Base-by-base conservation (phyloP, 345 rosid species). In the Cochlearia excelsa region DNA sequence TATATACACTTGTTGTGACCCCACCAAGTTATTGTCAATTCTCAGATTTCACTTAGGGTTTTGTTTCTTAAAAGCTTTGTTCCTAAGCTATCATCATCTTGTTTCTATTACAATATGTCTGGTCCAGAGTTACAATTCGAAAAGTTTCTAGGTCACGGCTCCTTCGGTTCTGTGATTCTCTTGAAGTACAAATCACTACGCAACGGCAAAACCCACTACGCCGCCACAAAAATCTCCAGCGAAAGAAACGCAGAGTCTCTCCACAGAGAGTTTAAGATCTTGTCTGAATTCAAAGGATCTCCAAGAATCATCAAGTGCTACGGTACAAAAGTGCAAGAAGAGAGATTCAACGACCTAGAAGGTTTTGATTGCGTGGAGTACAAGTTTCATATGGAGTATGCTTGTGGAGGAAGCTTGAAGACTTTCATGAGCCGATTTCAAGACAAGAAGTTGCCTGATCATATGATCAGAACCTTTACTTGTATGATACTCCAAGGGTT, bases 311-410 rank as follows among this genome's bases (percentile, higher is more conserved):
- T 81, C 34, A 31, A 51, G n/a, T 78, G 74, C 31, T 74, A 61
- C 9, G 81, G 78, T 1, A 79, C 65, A 38, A 76, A 55, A 59
- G 61, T 63, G 26, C 23, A 16, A 16, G 23, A 16, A 51, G 34
- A 68, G 49, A 74, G 39, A 1, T 0, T 5, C 23, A 0, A 26
- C 5, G 35, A 57, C 40, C n/a, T 26, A 0, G 27, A 63, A 10
- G 76, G 76, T 4, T 16, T 16, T 16, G 23, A 16, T 16, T 26
- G 53, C 30, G 47, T 69, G 67, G 65, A 40, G 26, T 79, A 74
- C 69, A 74, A 61, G 30, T 6, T 79, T 3, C 8, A 68, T 6
- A 46, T 81, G 53, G 86, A 81, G 54, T 79, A 79, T 30, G 81
- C 80, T 3, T 35, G 75, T 4, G 81, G 73, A 30, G 81, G 81